Conservation (phyloP, 1,284 basidiomycete genomes). For the Puccinia hordei region DNA sequence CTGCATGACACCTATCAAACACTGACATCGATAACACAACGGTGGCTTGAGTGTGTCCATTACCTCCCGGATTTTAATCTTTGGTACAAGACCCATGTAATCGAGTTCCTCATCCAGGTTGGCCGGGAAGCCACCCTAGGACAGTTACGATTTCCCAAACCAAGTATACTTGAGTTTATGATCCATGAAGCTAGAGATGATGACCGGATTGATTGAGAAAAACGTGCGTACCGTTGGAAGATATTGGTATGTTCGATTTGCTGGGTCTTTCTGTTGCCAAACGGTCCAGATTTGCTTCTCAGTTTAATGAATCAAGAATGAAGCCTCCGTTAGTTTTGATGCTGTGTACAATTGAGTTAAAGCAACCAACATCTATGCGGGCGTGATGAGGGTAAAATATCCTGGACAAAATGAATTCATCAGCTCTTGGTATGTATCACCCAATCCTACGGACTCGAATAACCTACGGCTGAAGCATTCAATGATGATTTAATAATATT, state of each 20-base stretch:
- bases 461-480: constrained; percentile 23
- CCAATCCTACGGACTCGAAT: background rate
- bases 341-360: too few relatives aligned
- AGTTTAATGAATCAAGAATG: background rate
- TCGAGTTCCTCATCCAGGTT: constrained; percentile 23
- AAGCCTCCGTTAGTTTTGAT: background rate
- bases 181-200: background rate
- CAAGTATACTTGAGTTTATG: background rate
- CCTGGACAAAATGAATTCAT: background rate
- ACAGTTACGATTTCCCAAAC: background rate
- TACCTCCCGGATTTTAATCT: constrained; percentile 11
- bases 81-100: constrained; percentile 22
- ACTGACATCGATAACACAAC: constrained; percentile 38
- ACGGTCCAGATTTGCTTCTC: background rate
- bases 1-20: background rate
- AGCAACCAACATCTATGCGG: constrained; percentile 8
- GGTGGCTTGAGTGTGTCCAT: constrained; percentile 23
- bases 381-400: constrained; percentile 9
- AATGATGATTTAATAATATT: background rate
- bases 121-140: constrained; percentile 10
- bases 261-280: constrained; percentile 4
- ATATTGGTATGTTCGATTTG: background rate
- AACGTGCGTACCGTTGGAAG: background rate
- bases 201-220: background rate
- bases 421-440: background rate